phyloP scores from a whole-genome alignment of 1,284 basidiomycete species.

The Apiotrichum laibachii region DNA sequence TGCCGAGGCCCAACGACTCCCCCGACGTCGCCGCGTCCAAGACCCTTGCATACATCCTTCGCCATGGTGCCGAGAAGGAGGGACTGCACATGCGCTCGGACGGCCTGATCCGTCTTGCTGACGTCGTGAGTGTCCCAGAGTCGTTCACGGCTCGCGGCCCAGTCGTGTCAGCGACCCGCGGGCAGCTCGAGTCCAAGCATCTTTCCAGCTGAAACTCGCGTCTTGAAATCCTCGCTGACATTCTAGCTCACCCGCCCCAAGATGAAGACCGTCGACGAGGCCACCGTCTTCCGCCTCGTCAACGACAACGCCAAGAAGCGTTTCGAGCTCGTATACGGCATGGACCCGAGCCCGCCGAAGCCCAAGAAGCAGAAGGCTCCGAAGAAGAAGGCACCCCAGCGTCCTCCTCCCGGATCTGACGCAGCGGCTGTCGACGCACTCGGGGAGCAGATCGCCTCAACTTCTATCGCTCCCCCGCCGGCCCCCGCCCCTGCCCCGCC shows the following conservation, averaged over 20 bases:
- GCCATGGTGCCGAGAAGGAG: slow-evolving; percentile 77
- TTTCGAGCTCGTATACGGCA: slow-evolving; percentile 66
- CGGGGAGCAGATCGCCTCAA: not conserved
- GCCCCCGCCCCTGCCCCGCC: not conserved
- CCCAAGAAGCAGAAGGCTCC: slow-evolving; percentile 27
- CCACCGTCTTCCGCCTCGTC: slow-evolving; percentile 68
- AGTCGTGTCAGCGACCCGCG: too few relatives aligned
- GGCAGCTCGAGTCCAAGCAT: too few relatives aligned
- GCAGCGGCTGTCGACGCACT: slow-evolving; percentile 10
- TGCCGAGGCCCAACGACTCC: slow-evolving; percentile 51
- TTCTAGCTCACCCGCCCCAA: slow-evolving; percentile 59
- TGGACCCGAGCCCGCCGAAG: slow-evolving; percentile 50
- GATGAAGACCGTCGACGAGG: slow-evolving; percentile 58
- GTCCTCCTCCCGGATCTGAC: not conserved
- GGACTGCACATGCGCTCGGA: slow-evolving; percentile 70
- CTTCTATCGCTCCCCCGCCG: not conserved
- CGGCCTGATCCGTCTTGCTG: slow-evolving; percentile 71
- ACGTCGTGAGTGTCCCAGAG: slow-evolving; percentile 67
- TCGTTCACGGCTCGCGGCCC: too few relatives aligned
- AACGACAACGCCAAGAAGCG: slow-evolving; percentile 71
- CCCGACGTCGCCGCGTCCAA: slow-evolving; percentile 63
- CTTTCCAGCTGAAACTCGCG: not conserved
- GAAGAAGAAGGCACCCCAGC: slow-evolving; percentile 21
- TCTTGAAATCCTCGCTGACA: not conserved
- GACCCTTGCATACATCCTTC: slow-evolving; percentile 75